Conservation (phyloP, 169 alveolate species). For the Cryptosporidium ubiquitum region DNA sequence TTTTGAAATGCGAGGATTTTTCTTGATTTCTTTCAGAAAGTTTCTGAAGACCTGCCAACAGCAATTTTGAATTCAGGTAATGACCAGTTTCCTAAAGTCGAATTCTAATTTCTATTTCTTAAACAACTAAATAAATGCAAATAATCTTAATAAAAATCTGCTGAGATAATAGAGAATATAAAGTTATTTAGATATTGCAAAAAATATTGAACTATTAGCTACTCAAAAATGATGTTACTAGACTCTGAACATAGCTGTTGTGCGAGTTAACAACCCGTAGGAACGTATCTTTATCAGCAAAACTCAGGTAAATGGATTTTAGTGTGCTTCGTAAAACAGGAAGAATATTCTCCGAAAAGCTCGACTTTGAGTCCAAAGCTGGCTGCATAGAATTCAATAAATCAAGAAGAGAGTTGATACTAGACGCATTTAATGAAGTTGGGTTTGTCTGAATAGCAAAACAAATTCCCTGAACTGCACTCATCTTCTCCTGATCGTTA, state of each 20-base stretch:
- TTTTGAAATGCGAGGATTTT: no score
- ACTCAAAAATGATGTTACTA: conserved; percentile 17
- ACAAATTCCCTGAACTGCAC: conserved; percentile 75
- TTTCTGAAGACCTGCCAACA: no score
- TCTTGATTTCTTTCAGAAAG: no score
- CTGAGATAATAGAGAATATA: background rate
- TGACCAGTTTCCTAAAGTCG: background rate
- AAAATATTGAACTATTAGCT: background rate
- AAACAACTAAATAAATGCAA: background rate
- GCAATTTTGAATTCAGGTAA: no score
- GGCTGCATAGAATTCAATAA: conserved; percentile 41
- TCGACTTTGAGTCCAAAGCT: conserved; percentile 19
- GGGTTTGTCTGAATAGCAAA: conserved; percentile 31
- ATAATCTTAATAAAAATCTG: background rate
- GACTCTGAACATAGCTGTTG: conserved; percentile 20
- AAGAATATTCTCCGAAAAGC: conserved; percentile 6
- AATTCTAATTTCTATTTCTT: background rate
- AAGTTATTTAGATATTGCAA: background rate
- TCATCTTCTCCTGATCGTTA: conserved; percentile 77
- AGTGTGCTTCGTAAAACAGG: conserved; percentile 15
- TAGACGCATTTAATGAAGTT: background rate
- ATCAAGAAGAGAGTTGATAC: conserved; percentile 6
- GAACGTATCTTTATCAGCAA: conserved; percentile 18
- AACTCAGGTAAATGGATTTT: conserved; percentile 16
- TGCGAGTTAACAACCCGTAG: conserved; percentile 22